Evolutionary conservation across 345 rosid species (phyloP), one percentile per base, ranked within the genome.

Genomic region (Raphanus raphanistrum): DNA sequence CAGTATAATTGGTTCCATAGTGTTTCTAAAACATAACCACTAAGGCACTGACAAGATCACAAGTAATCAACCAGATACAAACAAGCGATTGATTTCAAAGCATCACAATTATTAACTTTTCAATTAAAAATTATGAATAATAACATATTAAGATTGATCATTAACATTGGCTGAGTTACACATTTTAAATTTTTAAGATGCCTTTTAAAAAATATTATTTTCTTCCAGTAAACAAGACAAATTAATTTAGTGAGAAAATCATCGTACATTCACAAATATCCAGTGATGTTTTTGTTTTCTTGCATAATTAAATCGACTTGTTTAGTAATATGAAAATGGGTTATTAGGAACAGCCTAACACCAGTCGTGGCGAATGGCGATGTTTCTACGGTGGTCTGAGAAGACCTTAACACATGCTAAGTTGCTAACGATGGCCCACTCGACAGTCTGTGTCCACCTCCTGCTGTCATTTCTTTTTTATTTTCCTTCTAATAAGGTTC

Each of bases 371-470:
- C 71, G 35, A 54, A 76, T 77, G 75, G 75, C 71, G 35, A 54
- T 77, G 70, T 54, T 52, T 63, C 26, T 38, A 77, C 66, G 80
- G 72, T 77, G 76, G 57, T 63, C 75, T 70, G 71, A 50, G 65
- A 66, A 55, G 57, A 55, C 67, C 13, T 52, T 28, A 61, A 63
- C 71, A 77, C 76, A 64, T 77, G 80, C 16, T 28, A 16, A 16
- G 6, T 38, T 77, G 80, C 11, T 28, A 16, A 12, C 11, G 16
- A 31, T 75, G 80, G 15, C 48, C 76, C 61, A 70, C 66, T 33
- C 28, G 26, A 70, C 75, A 68, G 70, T 31, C 71, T 70, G 73
- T 60, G 52, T 21, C 45, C 65, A 61, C 5, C 65, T 58, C 26
- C 63, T 58, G 32, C 63, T 26, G n/a, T 26, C 32, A 26, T 26